These are phyloP conservation scores for Debaryomyces psychrophilus DNA, from an alignment of 1,139 yeast species.

Conservation along the genomic window DNA sequence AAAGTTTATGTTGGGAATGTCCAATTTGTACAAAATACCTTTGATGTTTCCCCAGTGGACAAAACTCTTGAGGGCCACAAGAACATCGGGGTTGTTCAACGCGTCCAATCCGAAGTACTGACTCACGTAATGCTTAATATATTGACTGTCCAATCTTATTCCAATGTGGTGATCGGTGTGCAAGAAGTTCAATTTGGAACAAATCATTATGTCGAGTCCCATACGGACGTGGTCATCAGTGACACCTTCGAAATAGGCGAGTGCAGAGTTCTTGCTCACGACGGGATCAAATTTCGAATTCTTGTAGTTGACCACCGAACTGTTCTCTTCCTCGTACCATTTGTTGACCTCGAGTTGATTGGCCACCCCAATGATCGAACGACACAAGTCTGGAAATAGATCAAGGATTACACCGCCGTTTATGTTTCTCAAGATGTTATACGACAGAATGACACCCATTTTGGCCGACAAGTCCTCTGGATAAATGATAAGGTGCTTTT, in stretches of 20 bases:
- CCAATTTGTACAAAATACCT: constrained; percentile 49
- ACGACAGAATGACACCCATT: constrained; percentile 47
- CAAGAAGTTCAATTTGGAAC: constrained; percentile 55
- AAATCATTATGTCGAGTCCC: constrained; percentile 49
- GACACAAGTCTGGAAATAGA: constrained; percentile 46
- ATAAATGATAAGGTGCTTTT: constrained; percentile 51
- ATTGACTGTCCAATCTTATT: constrained; percentile 50
- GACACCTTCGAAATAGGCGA: constrained; percentile 29
- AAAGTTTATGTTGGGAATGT: constrained; percentile 43
- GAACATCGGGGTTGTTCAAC: constrained; percentile 43
- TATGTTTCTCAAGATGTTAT: constrained; percentile 41
- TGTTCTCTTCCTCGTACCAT: constrained; percentile 55
- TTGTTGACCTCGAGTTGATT: constrained; percentile 49
- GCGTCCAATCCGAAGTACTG: constrained; percentile 48
- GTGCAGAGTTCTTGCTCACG: constrained; percentile 31
- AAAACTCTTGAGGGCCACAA: constrained; percentile 54
- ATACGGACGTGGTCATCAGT: constrained; percentile 37
- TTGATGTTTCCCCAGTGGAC: constrained; percentile 61
- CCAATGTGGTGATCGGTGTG: constrained; percentile 63
- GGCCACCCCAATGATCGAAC: constrained; percentile 55
- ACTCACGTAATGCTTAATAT: constrained; percentile 43
- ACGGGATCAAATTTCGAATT: constrained; percentile 37
- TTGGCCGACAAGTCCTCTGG: constrained; percentile 38
- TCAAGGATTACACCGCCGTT: constrained; percentile 39
- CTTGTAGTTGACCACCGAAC: constrained; percentile 43